Evolutionary conservation across 2,329 filamentous ascomycete species (phyloP).

Genomic region (Penicillium sp.): DNA sequence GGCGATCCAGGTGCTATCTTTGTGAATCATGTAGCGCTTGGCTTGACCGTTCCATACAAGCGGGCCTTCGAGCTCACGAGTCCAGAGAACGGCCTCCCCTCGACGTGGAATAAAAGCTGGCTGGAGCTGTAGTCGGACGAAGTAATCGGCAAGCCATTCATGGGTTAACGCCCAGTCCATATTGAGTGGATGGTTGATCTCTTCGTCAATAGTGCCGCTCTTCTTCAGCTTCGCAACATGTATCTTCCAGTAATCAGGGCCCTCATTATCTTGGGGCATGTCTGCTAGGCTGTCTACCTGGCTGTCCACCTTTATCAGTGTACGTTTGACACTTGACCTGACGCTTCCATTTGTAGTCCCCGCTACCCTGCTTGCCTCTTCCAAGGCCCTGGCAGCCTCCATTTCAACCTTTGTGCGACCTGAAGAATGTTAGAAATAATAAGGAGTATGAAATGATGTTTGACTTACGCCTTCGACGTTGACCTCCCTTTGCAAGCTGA

Average conservation of each 20-base stretch:
- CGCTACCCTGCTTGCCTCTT: neutral
- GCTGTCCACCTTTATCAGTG: neutral
- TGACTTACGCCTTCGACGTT: neutral
- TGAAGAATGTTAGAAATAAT: slow-evolving; percentile 1
- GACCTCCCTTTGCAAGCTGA: neutral
- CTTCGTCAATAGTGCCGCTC: slow-evolving; percentile 42
- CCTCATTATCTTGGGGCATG: slow-evolving; percentile 10
- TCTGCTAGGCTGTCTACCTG: neutral
- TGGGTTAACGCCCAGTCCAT: slow-evolving; percentile 59
- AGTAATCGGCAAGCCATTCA: slow-evolving; percentile 40
- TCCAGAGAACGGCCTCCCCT: slow-evolving; percentile 60
- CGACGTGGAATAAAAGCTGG: slow-evolving; percentile 55
- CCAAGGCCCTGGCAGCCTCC: neutral
- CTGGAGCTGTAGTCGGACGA: slow-evolving; percentile 46
- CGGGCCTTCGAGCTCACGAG: slow-evolving; percentile 35
- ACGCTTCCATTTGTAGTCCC: neutral
- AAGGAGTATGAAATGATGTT: neutral
- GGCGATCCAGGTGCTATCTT: slow-evolving; percentile 35
- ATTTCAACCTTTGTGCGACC: slow-evolving; percentile 11
- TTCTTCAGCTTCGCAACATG: slow-evolving; percentile 49
- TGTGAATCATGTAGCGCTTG: slow-evolving; percentile 35
- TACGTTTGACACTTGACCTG: neutral
- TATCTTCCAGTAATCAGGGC: slow-evolving; percentile 25
- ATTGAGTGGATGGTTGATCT: slow-evolving; percentile 51
- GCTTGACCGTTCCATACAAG: slow-evolving; percentile 37